phyloP scores from a whole-genome alignment of 345 rosid genomes.

The Linum tenue region DNA sequence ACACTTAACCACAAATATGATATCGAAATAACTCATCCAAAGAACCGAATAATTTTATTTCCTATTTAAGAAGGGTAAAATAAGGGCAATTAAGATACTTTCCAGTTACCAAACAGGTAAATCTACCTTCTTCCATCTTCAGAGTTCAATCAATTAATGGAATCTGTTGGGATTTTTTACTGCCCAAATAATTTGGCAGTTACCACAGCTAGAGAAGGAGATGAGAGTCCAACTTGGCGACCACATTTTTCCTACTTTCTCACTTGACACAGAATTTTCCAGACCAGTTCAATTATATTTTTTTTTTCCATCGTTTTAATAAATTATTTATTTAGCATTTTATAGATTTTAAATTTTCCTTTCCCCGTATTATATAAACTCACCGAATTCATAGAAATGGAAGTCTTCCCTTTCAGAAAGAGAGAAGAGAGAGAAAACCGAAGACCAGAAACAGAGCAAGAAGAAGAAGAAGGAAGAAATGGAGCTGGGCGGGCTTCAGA shows the following conservation, averaged over 20 bases:
- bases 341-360: no score
- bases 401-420: not conserved
- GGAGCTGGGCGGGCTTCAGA: constrained; percentile 34
- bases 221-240: not conserved
- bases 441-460: not conserved
- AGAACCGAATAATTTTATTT: no score
- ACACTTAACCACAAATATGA: no score
- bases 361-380: not conserved
- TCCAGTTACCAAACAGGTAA: no score
- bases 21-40: no score
- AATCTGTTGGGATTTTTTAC: no score
- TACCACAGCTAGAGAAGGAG: not conserved
- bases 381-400: not conserved
- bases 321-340: no score
- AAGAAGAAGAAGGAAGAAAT: constrained; percentile 4
- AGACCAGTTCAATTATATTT: not conserved
- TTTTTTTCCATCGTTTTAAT: not conserved
- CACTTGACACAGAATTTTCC: not conserved
- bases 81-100: no score
- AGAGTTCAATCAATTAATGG: no score
- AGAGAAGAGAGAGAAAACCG: not conserved
- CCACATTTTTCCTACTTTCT: not conserved
- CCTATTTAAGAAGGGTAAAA: no score
- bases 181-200: not conserved
- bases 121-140: no score